Base-by-base conservation (phyloP, 495 filamentous ascomycete genomes). In the Penicillium ucsense region DNA sequence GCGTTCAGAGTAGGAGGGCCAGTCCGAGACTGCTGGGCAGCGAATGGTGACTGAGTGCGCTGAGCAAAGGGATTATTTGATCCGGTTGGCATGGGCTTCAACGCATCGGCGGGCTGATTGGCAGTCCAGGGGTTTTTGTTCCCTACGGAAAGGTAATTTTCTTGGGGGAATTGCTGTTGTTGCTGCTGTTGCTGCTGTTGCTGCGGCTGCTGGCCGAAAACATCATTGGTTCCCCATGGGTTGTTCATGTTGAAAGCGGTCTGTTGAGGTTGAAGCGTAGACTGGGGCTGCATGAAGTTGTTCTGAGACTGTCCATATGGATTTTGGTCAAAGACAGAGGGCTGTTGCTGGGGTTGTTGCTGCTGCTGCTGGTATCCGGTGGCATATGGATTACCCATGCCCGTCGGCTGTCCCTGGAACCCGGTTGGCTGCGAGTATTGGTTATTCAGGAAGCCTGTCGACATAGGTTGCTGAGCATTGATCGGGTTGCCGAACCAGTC, bases 401-500 rank as follows among this genome's bases (percentile, higher is more conserved):
- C 86, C 7, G 82, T 85, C 31, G 68, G 68, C 60, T 86, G 83
- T 35, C 55, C 57, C 52, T 81, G 78, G 56, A 82, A 81, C 10
- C 76, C 81, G 29, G 79, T 82, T 4, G 78, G 78, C 55, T 85
- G 82, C 30, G 86, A 84, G 60, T 94, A 95, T 39, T 88, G 81
- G 61, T 84, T 89, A 67, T 85, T 85, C 53, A 95, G 69, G 61
- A 82, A 96, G 12, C 89, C 94, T 6, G 94, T 85, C 34, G 71
- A 87, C 55, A 82, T 80, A 43, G 89, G 84, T 42, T 82, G 77
- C 57, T 87, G 83, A 54, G 79, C 74, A 56, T 79, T 77, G 49
- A 96, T 82, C 10, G 88, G 88, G 67, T 99, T 99, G 29, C 91
- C 94, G 49, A 88, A 89, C 81, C 90, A 96, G 64, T 99, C 94